Evolutionary conservation across 495 filamentous ascomycete species (phyloP).

Genomic region (Lophiotrema nucula): DNA sequence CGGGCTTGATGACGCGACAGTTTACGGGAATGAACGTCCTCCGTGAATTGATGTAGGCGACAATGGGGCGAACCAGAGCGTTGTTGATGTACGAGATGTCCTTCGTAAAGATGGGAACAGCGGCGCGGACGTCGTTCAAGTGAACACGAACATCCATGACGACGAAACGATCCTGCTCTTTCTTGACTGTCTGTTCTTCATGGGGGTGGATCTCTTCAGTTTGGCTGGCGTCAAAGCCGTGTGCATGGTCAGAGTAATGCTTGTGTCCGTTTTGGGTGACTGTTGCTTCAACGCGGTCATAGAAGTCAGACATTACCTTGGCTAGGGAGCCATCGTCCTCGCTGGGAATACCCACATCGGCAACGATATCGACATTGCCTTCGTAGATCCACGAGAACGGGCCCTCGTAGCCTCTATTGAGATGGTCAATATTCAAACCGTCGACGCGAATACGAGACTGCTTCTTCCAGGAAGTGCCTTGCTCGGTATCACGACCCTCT

Average conservation of each 20-base stretch:
- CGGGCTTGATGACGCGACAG: constrained; percentile 87
- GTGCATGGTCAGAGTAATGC: constrained; percentile 19
- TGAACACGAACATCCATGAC: constrained; percentile 88
- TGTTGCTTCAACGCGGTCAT: constrained; percentile 88
- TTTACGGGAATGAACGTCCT: constrained; percentile 91
- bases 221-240: neutral
- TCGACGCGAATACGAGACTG: constrained; percentile 88
- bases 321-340: constrained; percentile 83
- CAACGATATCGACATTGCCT: constrained; percentile 93
- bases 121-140: constrained; percentile 87
- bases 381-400: constrained; percentile 98
- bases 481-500: constrained; percentile 52
- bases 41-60: constrained; percentile 96
- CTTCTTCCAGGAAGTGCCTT: constrained; percentile 77
- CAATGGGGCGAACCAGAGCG: constrained; percentile 90
- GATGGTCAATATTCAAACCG: constrained; percentile 89
- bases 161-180: constrained; percentile 62
- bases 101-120: constrained; percentile 84
- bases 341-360: constrained; percentile 87
- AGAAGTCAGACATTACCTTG: constrained; percentile 90
- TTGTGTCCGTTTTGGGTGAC: constrained; percentile 57
- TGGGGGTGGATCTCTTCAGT: constrained; percentile 21
- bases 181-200: neutral
- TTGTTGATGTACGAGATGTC: constrained; percentile 95
- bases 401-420: constrained; percentile 89